These are phyloP conservation scores for Lineolata rhizophorae DNA, from an alignment of 495 filamentous ascomycete genomes.

Conservation along the genomic window DNA sequence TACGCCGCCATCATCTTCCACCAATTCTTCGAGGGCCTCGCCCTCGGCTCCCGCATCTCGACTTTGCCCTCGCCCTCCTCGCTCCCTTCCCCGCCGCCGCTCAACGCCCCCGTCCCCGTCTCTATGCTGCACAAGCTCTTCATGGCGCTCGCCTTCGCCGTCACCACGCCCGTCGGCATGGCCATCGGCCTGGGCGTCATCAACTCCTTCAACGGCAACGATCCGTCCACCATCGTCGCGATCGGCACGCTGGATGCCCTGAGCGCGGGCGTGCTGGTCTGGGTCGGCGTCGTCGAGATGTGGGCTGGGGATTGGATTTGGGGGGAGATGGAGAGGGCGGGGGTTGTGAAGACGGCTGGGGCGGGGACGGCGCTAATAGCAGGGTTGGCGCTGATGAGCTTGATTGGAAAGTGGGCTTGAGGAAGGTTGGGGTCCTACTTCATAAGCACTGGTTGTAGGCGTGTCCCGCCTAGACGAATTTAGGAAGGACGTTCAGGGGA, in stretches of 20 bases:
- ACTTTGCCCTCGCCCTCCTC: constrained; percentile 18
- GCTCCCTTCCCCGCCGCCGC: no score
- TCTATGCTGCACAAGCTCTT: constrained; percentile 22
- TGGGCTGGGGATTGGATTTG: constrained; percentile 32
- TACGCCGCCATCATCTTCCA: constrained; percentile 39
- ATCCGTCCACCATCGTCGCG: constrained; percentile 28
- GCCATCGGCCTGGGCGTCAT: constrained; percentile 33
- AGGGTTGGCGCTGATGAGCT: neutral
- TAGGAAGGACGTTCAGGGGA: no score
- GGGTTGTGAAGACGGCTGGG: neutral
- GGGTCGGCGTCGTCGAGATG: constrained; percentile 39
- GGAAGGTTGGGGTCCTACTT: no score
- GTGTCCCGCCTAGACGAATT: no score
- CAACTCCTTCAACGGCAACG: constrained; percentile 31
- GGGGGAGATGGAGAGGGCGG: constrained; percentile 17
- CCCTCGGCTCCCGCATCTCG: constrained; percentile 51
- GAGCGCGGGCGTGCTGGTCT: constrained; percentile 34
- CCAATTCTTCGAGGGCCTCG: constrained; percentile 62
- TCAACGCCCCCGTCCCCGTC: constrained; percentile 1
- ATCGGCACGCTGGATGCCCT: constrained; percentile 36
- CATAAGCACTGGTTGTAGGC: no score
- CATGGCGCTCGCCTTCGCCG: constrained; percentile 26
- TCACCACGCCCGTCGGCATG: constrained; percentile 38
- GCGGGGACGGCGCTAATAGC: neutral
- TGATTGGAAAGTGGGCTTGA: neutral